These are phyloP conservation scores for Termitomyces sp. DNA, from an alignment of 768 basidiomycete species.

Conservation along the genomic window DNA sequence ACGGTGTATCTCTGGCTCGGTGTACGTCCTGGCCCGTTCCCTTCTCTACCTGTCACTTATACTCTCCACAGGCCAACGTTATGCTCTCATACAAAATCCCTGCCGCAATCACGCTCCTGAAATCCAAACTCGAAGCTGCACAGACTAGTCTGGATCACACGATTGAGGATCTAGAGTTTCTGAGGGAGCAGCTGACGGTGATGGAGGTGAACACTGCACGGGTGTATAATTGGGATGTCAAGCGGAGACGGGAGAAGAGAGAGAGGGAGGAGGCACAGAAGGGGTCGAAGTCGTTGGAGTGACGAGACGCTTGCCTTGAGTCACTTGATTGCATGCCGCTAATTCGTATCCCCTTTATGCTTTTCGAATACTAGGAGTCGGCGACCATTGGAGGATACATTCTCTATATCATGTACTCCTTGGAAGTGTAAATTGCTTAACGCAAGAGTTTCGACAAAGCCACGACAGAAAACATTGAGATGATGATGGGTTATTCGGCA, in stretches of 20 bases:
- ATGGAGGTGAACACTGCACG: slow-evolving; percentile 97
- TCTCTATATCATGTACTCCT: background rate
- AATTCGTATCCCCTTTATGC: background rate
- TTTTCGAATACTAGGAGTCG: background rate
- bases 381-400: background rate
- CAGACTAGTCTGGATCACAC: slow-evolving; percentile 60
- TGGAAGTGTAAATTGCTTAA: background rate
- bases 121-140: slow-evolving; percentile 69
- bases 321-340: background rate
- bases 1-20: slow-evolving; percentile 95
- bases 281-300: background rate
- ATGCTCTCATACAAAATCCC: slow-evolving; percentile 92
- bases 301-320: background rate
- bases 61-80: slow-evolving; percentile 76
- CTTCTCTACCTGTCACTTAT: background rate
- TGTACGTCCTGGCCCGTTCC: slow-evolving; percentile 39
- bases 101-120: slow-evolving; percentile 68
- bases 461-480: background rate
- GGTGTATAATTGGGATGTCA: slow-evolving; percentile 96
- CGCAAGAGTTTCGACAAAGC: background rate
- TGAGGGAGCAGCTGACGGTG: slow-evolving; percentile 91
- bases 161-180: slow-evolving; percentile 85
- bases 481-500: background rate
- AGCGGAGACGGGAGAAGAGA: slow-evolving; percentile 60
- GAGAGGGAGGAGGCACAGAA: slow-evolving; percentile 27